Evolutionary conservation across 148 eudicot genomes (phyloP).

Genomic region (Fagopyrum esculentum): DNA sequence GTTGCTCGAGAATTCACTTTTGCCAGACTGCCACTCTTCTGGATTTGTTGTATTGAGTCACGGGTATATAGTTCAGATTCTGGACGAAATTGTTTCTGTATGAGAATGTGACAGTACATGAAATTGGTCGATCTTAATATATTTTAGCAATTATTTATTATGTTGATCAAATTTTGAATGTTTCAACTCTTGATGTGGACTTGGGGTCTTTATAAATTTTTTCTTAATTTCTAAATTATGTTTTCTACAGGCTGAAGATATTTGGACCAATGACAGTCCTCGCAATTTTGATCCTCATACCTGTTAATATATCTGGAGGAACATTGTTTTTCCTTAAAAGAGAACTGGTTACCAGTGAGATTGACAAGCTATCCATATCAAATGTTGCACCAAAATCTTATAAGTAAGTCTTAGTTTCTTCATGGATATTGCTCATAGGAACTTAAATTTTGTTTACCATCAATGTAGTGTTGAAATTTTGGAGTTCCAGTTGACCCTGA

Average conservation of each 20-base stretch:
- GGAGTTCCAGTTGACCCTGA: no score
- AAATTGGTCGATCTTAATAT: neutral
- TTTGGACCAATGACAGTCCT: constrained; percentile 63
- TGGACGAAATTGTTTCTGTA: neutral
- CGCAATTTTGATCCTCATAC: constrained; percentile 78
- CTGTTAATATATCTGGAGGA: constrained; percentile 75
- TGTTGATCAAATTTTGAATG: neutral
- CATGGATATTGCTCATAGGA: constrained; percentile 1
- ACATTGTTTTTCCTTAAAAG: constrained; percentile 59
- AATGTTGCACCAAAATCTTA: constrained; percentile 72
- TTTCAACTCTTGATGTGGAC: constrained; percentile 11
- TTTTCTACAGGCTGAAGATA: constrained; percentile 59
- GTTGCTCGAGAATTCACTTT: neutral
- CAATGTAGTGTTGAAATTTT: no score
- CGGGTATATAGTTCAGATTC: constrained; percentile 4
- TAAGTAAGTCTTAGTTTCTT: constrained; percentile 32
- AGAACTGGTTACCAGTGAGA: constrained; percentile 72
- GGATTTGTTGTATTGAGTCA: neutral
- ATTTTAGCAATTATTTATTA: neutral
- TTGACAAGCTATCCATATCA: constrained; percentile 96
- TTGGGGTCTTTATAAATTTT: neutral
- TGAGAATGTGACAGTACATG: constrained; percentile 3
- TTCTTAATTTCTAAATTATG: neutral
- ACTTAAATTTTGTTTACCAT: no score
- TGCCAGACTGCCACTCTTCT: neutral